These are phyloP conservation scores for Neodidymelliopsis sp. DNA, from an alignment of 2,329 filamentous ascomycete species.

Conservation along the genomic window DNA sequence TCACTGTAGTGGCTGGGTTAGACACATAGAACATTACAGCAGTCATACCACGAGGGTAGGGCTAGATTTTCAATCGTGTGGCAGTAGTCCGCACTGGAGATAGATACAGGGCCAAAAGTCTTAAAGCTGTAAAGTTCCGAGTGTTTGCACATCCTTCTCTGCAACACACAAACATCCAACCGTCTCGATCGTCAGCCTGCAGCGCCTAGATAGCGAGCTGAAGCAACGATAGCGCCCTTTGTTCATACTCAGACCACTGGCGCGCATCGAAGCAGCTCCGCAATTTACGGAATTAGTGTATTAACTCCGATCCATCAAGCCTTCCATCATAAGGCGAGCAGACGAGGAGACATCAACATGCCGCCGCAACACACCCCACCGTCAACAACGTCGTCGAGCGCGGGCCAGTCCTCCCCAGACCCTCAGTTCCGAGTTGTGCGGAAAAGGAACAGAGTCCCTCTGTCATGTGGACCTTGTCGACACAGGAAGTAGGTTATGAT, in stretches of 20 bases:
- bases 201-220: background rate
- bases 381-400: constrained; percentile 77
- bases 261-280: background rate
- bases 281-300: constrained; percentile 33
- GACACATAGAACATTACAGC: constrained; percentile 18
- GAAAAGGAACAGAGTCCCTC: constrained; percentile 88
- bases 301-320: constrained; percentile 29
- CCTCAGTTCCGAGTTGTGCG: constrained; percentile 86
- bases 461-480: constrained; percentile 90
- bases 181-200: background rate
- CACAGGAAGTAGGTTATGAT: constrained; percentile 80
- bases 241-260: background rate
- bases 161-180: constrained; percentile 9
- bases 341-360: constrained; percentile 57
- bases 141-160: constrained; percentile 23
- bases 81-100: constrained; percentile 36
- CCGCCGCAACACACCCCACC: constrained; percentile 71
- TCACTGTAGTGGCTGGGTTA: background rate
- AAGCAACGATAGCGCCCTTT: background rate
- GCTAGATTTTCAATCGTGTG: constrained; percentile 27
- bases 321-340: background rate
- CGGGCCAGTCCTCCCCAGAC: constrained; percentile 83
- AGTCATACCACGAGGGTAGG: constrained; percentile 18
- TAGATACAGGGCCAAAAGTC: constrained; percentile 35
- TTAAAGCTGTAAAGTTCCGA: constrained; percentile 35